Conservation (phyloP, 1,284 basidiomycete species). For the Cystobasidium pallidum region DNA sequence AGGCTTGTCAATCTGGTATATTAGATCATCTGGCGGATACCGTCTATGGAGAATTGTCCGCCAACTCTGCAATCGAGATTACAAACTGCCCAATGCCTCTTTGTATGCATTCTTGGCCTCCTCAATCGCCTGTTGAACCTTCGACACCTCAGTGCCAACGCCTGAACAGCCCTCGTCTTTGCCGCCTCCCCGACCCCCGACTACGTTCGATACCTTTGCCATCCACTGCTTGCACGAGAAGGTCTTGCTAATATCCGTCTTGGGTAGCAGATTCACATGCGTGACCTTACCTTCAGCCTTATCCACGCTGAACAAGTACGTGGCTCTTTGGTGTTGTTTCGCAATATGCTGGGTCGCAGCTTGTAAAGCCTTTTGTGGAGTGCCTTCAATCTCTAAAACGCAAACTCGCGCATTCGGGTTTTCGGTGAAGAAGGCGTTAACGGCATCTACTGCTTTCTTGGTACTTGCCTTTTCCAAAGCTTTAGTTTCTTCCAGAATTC, state of each 20-base stretch:
- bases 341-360: constrained; percentile 55
- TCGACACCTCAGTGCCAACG: constrained; percentile 70
- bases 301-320: constrained; percentile 83
- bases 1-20: too few species aligned
- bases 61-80: not conserved
- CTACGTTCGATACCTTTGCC: constrained; percentile 69
- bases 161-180: constrained; percentile 89
- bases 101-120: constrained; percentile 40
- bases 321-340: constrained; percentile 77
- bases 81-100: constrained; percentile 31
- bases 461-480: constrained; percentile 74
- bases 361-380: constrained; percentile 37
- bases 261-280: constrained; percentile 85
- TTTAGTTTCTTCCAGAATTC: constrained; percentile 82
- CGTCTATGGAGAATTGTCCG: not conserved
- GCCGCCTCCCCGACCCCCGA: constrained; percentile 89
- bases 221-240: constrained; percentile 85
- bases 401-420: constrained; percentile 45
- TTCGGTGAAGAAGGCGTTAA: constrained; percentile 41
- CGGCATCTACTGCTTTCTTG: constrained; percentile 56
- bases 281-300: constrained; percentile 70
- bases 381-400: constrained; percentile 38
- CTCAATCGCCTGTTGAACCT: constrained; percentile 67
- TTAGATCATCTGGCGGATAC: not conserved
- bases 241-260: constrained; percentile 64